phyloP scores from a whole-genome alignment of 169 alveolate genomes.

The Cryptosporidium ryanae region DNA sequence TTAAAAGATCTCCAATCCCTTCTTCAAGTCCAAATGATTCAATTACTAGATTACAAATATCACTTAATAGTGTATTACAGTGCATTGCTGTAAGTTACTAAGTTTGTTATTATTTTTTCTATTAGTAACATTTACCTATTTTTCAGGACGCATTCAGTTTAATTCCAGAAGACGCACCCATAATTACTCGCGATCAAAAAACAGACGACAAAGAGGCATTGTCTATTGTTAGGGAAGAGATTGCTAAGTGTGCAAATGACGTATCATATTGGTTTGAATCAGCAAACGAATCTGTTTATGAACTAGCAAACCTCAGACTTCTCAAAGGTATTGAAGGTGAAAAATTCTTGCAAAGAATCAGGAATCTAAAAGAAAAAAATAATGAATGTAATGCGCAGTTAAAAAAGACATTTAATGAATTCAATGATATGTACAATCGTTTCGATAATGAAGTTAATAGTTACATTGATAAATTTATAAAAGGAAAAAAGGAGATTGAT shows the following conservation, averaged over 20 bases:
- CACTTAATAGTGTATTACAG: conserved; percentile 49
- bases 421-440: not conserved
- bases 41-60: conserved; percentile 53
- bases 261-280: conserved; percentile 50
- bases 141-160: conserved; percentile 56
- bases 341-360: not conserved
- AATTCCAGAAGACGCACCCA: conserved; percentile 54
- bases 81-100: conserved; percentile 53
- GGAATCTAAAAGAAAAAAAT: conserved; percentile 5
- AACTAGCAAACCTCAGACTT: conserved; percentile 10
- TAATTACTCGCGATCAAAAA: conserved; percentile 1
- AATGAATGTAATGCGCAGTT: not conserved
- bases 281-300: conserved; percentile 3
- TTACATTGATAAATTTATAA: conserved; percentile 14
- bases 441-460: not conserved
- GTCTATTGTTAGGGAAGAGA: conserved; percentile 13
- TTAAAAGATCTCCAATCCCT: conserved; percentile 39
- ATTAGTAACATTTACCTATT: not conserved
- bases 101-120: not conserved
- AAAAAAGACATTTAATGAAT: not conserved
- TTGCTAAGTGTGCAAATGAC: conserved; percentile 57
- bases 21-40: conserved; percentile 46
- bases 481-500: not conserved
- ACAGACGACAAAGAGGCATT: conserved; percentile 5
- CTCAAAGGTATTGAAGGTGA: conserved; percentile 10